Conservation (phyloP, 306 rosid species). For the Gastrolobium villosum region DNA sequence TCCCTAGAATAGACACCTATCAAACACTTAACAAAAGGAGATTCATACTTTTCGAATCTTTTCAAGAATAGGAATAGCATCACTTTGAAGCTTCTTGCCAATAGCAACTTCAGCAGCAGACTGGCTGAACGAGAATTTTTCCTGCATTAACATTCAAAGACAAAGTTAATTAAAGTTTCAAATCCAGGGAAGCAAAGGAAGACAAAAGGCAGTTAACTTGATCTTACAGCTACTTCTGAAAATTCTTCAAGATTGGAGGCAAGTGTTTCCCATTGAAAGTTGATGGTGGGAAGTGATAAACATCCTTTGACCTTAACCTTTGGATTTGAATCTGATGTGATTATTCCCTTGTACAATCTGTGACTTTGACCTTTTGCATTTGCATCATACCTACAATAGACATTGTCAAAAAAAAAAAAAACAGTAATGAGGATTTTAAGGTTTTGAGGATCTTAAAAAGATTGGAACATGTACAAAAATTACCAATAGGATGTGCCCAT, state of each 20-base stretch:
- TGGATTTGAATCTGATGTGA: constrained; percentile 52
- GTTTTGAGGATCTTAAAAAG: constrained; percentile 6
- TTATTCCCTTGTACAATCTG: constrained; percentile 61
- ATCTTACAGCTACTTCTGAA: constrained; percentile 71
- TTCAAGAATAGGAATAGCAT: constrained; percentile 78
- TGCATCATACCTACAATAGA: constrained; percentile 82
- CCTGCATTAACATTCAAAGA: constrained; percentile 65
- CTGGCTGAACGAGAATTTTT: constrained; percentile 67
- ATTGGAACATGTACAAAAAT: constrained; percentile 20
- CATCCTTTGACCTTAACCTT: constrained; percentile 53
- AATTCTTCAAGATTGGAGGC: constrained; percentile 81
- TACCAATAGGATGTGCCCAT: constrained; percentile 80
- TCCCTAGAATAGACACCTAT: constrained; percentile 14
- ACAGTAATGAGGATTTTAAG: constrained; percentile 27
- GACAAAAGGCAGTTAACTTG: constrained; percentile 21
- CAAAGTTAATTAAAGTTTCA: constrained; percentile 12
- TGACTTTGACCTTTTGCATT: constrained; percentile 58
- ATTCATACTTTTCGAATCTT: constrained; percentile 66
- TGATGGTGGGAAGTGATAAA: constrained; percentile 54
- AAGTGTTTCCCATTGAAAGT: constrained; percentile 82
- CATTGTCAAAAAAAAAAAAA: constrained; percentile 29
- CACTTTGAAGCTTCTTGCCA: constrained; percentile 64
- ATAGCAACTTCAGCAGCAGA: constrained; percentile 56
- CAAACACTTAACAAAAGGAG: constrained; percentile 28
- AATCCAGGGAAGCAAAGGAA: neutral